These are phyloP conservation scores for Paracoccidioides brasiliensis DNA, from an alignment of 2,329 filamentous ascomycete genomes.

Conservation along the genomic window DNA sequence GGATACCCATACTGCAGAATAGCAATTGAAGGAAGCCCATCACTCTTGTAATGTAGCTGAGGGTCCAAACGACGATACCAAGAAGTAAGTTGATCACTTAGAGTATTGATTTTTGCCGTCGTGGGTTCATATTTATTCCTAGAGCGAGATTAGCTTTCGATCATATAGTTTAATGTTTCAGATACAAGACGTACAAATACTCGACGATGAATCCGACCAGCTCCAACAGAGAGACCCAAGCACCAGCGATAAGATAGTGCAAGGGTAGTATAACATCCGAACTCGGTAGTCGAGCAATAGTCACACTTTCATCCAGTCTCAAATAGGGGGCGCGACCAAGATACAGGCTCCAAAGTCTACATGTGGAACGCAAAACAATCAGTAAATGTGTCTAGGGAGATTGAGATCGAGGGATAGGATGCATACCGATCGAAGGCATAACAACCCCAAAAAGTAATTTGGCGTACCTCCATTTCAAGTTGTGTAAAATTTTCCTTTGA, in stretches of 20 bases:
- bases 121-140: conserved; percentile 5
- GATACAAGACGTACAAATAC: conserved; percentile 2
- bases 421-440: conserved; percentile 9
- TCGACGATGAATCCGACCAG: conserved; percentile 10
- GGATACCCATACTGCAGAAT: conserved; percentile 6
- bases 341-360: conserved; percentile 10
- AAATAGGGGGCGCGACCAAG: conserved; percentile 11
- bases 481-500: conserved; percentile 5
- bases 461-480: conserved; percentile 9
- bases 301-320: conserved; percentile 6
- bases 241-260: conserved; percentile 8
- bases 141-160: background rate
- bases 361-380: background rate
- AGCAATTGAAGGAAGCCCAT: conserved; percentile 3
- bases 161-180: background rate
- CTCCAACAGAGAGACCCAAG: conserved; percentile 8
- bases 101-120: conserved; percentile 4
- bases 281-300: background rate
- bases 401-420: background rate
- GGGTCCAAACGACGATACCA: conserved; percentile 9
- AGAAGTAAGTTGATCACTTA: conserved; percentile 6
- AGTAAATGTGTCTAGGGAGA: background rate
- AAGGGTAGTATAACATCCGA: background rate
- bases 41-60: conserved; percentile 2
- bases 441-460: conserved; percentile 11